Base-by-base conservation (phyloP, 352 stramenopile genomes). In the Globisporangium sylvaticum region DNA sequence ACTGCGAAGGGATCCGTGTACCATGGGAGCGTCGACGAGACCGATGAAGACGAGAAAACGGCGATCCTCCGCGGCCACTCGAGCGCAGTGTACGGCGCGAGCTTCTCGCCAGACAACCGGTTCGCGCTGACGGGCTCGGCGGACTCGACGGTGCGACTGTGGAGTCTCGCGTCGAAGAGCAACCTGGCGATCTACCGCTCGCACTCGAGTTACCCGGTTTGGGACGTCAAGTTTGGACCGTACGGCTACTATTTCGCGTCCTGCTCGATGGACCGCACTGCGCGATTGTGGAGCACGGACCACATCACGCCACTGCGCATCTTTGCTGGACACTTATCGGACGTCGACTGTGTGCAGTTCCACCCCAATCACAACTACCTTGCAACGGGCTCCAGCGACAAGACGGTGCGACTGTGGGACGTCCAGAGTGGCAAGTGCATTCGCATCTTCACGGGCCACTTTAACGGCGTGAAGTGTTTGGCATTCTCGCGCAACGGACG, bases 341-440 rank as follows among this genome's bases (percentile, higher is more conserved):
- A 97, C 44, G 94, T 98, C 48, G 85, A 95, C 73, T 95, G 84
- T 48, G 84, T 98, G 12, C 79, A 83, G 12, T 98, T 97, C 75
- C 95, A 99, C 73, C 95, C 96, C 7, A 99, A 99, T 69, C 92
- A 94, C 79, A 97, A 98, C 74, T 99, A 98, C 67, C 61, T 99
- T 29, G 78, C 95, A 18, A 98, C 95, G 18, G 94, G 90, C 7
- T 96, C 88, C 29, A 96, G 94, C 64, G 96, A 98, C 74, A 98
- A 97, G 76, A 98, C 94, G 0, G 90, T 96, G 59, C 81, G 96
- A 37, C 76, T 98, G 12, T 99, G 94, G 94, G 95, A 99, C 73
- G 88, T 98, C 42, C 91, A 97, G 64, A 94, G 81, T 15, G 95
- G 92, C 50, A 87, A 89, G 64, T 98, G 93, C 75, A 79, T 98